Percentiles rank a stretch among this genome's conserved stretches.
Conservation (phyloP, 2,329 filamentous ascomycete genomes). For the Ophiostoma quercus region DNA sequence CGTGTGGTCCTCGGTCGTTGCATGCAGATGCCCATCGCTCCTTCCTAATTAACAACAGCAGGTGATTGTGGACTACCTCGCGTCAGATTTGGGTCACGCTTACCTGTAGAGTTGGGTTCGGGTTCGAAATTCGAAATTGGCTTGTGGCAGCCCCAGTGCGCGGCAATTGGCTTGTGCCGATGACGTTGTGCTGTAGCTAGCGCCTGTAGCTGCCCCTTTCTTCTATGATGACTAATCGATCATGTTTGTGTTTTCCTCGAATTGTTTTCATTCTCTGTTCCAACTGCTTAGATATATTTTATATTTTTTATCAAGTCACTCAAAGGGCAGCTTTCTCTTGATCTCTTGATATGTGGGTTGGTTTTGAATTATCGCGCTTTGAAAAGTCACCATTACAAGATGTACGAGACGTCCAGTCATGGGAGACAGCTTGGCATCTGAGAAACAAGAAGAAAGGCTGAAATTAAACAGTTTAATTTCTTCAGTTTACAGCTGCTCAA, state of each 20-base stretch:
- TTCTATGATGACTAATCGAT: not conserved
- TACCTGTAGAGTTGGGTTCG: not conserved
- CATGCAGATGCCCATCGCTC: not conserved
- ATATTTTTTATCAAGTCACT: no score
- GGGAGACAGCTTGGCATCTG: no score
- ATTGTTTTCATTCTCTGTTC: no score
- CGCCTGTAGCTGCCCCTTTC: not conserved
- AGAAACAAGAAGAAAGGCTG: no score
- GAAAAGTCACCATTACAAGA: no score
- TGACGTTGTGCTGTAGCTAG: slow-evolving; percentile 4
- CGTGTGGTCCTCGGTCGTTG: not conserved
- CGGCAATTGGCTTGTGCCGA: slow-evolving; percentile 6
- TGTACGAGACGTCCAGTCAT: no score
- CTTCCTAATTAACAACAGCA: slow-evolving; percentile 3
- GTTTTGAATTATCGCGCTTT: no score
- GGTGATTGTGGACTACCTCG: not conserved
- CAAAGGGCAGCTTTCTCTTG: no score
- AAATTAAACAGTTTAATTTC: no score
- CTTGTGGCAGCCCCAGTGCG: not conserved
- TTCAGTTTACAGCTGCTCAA: no score
- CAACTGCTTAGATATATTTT: no score
- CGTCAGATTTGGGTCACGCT: not conserved
- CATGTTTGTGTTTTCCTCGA: not conserved
- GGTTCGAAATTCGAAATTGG: not conserved
- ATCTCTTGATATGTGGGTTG: no score